These are phyloP conservation scores for Forsythia suspensa DNA, from an alignment of 257 asterid genomes.

Conservation along the genomic window DNA sequence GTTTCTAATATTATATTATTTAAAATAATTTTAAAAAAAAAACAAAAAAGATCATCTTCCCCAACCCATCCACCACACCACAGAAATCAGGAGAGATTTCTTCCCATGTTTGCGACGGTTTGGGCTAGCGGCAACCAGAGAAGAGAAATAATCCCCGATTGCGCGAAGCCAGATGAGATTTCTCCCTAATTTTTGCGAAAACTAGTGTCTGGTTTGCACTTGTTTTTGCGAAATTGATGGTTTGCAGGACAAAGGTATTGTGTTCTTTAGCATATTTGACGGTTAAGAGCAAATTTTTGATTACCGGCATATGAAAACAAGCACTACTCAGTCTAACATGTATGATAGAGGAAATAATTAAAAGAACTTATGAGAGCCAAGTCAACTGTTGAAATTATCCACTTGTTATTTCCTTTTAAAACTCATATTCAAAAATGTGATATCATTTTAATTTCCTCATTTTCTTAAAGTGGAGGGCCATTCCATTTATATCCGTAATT, in stretches of 20 bases:
- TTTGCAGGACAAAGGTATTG: constrained; percentile 58
- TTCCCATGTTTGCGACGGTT: too few species aligned
- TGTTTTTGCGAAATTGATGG: constrained; percentile 51
- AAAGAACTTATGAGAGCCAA: constrained; percentile 3
- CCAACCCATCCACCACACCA: too few species aligned
- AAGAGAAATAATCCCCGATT: too few species aligned
- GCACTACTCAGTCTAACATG: not conserved
- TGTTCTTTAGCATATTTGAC: not conserved
- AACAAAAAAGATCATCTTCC: too few species aligned
- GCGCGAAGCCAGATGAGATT: too few species aligned
- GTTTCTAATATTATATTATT: too few species aligned
- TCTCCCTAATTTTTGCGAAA: too few species aligned
- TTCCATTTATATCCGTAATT: constrained; percentile 77
- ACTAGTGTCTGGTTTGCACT: too few species aligned
- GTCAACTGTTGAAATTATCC: constrained; percentile 1
- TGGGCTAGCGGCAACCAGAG: too few species aligned
- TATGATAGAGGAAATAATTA: not conserved
- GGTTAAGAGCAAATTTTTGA: not conserved
- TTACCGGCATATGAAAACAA: not conserved
- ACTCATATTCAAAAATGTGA: constrained; percentile 1
- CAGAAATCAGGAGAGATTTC: too few species aligned
- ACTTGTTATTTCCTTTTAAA: not conserved
- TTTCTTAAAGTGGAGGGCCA: constrained; percentile 65
- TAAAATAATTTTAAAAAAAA: too few species aligned
- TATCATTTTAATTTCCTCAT: constrained; percentile 12